Evolutionary conservation across 2,329 filamentous ascomycete genomes (phyloP), one percentile per base, ranked within the genome.

Genomic region (Drechslerella coelobrocha): DNA sequence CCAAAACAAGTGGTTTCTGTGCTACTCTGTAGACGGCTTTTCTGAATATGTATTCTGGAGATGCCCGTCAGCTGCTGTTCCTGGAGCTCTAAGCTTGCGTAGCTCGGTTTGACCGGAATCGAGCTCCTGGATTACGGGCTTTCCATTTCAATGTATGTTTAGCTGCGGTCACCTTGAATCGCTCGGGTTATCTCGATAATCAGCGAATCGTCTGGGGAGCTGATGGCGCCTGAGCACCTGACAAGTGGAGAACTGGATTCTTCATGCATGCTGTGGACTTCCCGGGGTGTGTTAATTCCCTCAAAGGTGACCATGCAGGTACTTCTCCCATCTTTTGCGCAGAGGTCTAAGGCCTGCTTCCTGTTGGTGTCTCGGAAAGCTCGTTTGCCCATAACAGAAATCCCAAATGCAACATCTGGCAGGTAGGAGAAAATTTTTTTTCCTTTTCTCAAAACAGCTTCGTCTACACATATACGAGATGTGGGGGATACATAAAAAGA

Each of bases 261-360:
- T 45, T 53, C 39, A 51, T 69, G 57, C 57, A 62, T 17, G 39
- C 19, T n/a, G n/a, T n/a, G 26, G n/a, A 23, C 48, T 68, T 24
- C 59, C 57, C 37, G 47, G 65, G 63, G 51, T 53, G 50, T 61
- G 39, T 69, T 69, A 69, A 69, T 69, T 62, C 65, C 65, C 57
- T 62, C 57, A 61, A 29, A 37, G 41, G 53, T 50, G 65, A 48
- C 14, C 3, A 61, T 62, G 65, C 65, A 69, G 65, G 65, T 69
- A 69, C 65, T 56, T 10, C 26, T 39, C 12, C 27, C 54, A 34
- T 68, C 24, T 24, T 34, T 37, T 26, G 7, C 17, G 4, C 17
- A 19, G 5, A 48, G 14, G 43, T 14, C 23, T 10, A 14, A 14
- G 17, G 23, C 45, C 52, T 57, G 65, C 61, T 69, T 62, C 60